Base-by-base conservation (phyloP, 257 asterid genomes). In the Fraxinus americana region DNA sequence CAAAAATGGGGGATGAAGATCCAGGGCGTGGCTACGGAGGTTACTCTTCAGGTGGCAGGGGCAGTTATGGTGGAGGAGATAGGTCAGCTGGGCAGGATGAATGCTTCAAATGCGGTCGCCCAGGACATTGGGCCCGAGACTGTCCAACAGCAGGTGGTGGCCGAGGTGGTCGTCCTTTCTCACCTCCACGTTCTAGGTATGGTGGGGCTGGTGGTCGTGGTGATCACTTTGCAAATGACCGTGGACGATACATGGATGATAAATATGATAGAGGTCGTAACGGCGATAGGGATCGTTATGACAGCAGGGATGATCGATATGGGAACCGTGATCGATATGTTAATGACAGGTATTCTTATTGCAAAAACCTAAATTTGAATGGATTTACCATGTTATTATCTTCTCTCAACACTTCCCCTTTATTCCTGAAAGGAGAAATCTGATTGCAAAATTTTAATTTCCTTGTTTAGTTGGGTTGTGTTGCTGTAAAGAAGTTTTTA, bases 41-140 rank as follows among this genome's bases (percentile, higher is more conserved):
- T 76, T 90, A 92, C 82, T 77, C 94, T 43, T 87, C 92, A 2
- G 95, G 94, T 72, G 93, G 90, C 17, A 86, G 97, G 77, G 89
- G 92, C 38, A 75, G 91, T 77, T 79, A 82, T 76, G 94, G 80
- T 67, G 89, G 94, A 34, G 89, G 87, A 70, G 97, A 88, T 71
- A 84, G 93, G 85, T 79, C 96, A 2, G 89, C 78, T 3, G 99
- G 98, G 72, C 99, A 89, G 77, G 98, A 96, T 82, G 94, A 88
- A 50, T 93, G 99, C 88, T 96, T 96, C 91, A 96, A 87, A 87
- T 96, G 99, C 69, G 99, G 99, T 35, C 94, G 99, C 1, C 88
- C 97, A 1, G 99, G 99, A 4, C 99, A 96, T 39, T 96, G 99
- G 99, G 98, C 98, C 43, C 89, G 99, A 29, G 99, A 96, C 77